A percentile compares a stretch with the other conserved stretches of the same genome.
phyloP scores from a whole-genome alignment of 257 asterid genomes.

The Prunella vulgaris region DNA sequence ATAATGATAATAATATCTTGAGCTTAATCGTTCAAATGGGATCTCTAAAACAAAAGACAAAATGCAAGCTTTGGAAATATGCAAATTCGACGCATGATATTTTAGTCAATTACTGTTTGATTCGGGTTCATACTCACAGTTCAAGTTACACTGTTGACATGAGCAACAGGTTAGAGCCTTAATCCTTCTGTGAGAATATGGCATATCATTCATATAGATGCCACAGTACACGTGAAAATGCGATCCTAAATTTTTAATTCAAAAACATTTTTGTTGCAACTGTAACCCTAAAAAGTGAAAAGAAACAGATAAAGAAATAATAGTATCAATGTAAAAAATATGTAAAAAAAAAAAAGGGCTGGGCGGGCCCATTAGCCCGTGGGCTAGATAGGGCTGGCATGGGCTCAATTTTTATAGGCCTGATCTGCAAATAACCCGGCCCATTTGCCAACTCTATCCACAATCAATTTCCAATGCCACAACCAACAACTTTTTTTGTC shows the following conservation, averaged over 20 bases:
- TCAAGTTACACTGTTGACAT: not conserved
- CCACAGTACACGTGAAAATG: not conserved
- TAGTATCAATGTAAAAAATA: not conserved
- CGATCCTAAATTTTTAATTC: not conserved
- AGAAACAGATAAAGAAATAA: not conserved
- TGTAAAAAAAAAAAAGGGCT: too few relatives aligned
- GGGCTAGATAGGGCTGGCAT: too few relatives aligned
- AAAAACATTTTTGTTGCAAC: not conserved
- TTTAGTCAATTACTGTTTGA: not conserved
- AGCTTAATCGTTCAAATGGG: not conserved
- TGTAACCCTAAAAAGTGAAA: not conserved
- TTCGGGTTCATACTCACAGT: not conserved
- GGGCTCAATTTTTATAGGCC: too few relatives aligned
- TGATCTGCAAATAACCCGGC: too few relatives aligned
- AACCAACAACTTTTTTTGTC: too few relatives aligned
- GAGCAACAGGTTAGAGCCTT: not conserved
- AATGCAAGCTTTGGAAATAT: not conserved
- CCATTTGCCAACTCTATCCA: too few relatives aligned
- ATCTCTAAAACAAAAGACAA: not conserved
- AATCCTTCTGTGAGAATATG: not conserved
- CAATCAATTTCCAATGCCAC: too few relatives aligned
- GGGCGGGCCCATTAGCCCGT: too few relatives aligned
- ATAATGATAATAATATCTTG: not conserved
- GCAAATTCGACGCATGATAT: not conserved
- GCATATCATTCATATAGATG: not conserved